A percentile compares a stretch with the other conserved stretches of the same genome.
phyloP scores from a whole-genome alignment of 2,329 filamentous ascomycete genomes.

The Penicillium sp. region DNA sequence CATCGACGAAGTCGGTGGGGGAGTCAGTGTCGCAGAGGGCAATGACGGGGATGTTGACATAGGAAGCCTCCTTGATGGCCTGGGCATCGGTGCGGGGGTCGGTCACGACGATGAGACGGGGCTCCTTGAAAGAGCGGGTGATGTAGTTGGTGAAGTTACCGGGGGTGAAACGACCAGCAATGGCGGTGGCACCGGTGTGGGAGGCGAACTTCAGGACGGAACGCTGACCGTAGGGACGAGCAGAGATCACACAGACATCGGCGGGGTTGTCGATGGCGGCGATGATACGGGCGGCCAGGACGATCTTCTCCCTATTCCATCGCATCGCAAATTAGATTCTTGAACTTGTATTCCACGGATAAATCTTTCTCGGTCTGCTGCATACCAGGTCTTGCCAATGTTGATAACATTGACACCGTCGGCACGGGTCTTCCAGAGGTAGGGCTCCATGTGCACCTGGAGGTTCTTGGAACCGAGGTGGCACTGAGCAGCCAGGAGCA shows the following conservation, averaged over 20 bases:
- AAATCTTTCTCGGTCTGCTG: conserved; percentile 3
- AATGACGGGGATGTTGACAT: conserved; percentile 99
- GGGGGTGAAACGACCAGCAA: conserved; percentile 99
- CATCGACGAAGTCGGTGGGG: conserved; percentile 98
- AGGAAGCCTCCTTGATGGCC: conserved; percentile 99
- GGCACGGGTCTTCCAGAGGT: conserved; percentile 98
- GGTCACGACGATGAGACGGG: conserved; percentile 98
- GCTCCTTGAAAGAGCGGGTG: conserved; percentile 99
- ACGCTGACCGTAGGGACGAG: conserved; percentile 98
- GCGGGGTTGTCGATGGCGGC: conserved; percentile 98
- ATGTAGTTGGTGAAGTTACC: conserved; percentile 99
- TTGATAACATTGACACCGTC: conserved; percentile 99
- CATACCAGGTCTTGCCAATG: conserved; percentile 99
- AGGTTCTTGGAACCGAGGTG: conserved; percentile 99
- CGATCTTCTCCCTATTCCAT: conserved; percentile 88
- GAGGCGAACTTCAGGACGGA: conserved; percentile 99
- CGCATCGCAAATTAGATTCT: conserved; percentile 20
- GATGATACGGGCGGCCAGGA: conserved; percentile 97
- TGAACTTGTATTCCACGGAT: not conserved
- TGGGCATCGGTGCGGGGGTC: conserved; percentile 99
- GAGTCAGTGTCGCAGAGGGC: conserved; percentile 99
- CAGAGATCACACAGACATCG: conserved; percentile 98
- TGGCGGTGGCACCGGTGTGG: conserved; percentile 96
- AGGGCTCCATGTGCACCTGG: conserved; percentile 98
- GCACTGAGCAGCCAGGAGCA: conserved; percentile 93